These are phyloP conservation scores for Alternaria hordeiaustralica DNA, from an alignment of 2,329 filamentous ascomycete genomes.

Conservation along the genomic window DNA sequence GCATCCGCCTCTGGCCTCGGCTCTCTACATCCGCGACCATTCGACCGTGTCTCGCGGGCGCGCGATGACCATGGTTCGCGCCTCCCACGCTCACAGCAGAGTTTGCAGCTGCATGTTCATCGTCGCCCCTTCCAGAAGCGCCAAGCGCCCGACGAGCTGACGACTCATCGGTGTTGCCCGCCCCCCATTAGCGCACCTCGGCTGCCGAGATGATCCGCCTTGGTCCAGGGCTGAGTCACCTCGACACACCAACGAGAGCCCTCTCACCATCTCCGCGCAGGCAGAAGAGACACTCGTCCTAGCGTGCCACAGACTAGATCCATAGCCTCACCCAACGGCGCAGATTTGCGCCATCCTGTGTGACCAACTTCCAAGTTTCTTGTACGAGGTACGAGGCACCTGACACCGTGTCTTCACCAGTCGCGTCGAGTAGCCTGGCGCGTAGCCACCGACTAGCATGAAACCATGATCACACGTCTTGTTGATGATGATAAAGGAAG, in stretches of 20 bases:
- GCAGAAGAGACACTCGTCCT: constrained; percentile 24
- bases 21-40: constrained; percentile 8
- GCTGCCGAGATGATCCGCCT: constrained; percentile 26
- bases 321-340: constrained; percentile 9
- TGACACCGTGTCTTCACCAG: constrained; percentile 36
- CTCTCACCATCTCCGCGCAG: constrained; percentile 17
- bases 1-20: constrained; percentile 13
- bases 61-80: constrained; percentile 6
- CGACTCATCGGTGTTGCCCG: constrained; percentile 19
- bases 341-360: constrained; percentile 29
- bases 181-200: constrained; percentile 13
- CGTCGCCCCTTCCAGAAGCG: constrained; percentile 25
- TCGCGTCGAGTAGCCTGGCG: constrained; percentile 16
- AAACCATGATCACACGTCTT: constrained; percentile 15
- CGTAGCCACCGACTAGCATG: constrained; percentile 9
- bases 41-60: not conserved
- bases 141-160: constrained; percentile 12
- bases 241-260: constrained; percentile 15
- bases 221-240: constrained; percentile 35
- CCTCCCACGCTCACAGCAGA: constrained; percentile 11
- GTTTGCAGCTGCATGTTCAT: constrained; percentile 20
- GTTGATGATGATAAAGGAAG: constrained; percentile 7
- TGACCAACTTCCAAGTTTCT: constrained; percentile 17
- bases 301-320: constrained; percentile 9
- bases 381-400: constrained; percentile 26